Percentiles rank a stretch among this genome's conserved stretches.
Conservation (phyloP, 2,329 filamentous ascomycete genomes). For the Chrysoporthe austroafricana region DNA sequence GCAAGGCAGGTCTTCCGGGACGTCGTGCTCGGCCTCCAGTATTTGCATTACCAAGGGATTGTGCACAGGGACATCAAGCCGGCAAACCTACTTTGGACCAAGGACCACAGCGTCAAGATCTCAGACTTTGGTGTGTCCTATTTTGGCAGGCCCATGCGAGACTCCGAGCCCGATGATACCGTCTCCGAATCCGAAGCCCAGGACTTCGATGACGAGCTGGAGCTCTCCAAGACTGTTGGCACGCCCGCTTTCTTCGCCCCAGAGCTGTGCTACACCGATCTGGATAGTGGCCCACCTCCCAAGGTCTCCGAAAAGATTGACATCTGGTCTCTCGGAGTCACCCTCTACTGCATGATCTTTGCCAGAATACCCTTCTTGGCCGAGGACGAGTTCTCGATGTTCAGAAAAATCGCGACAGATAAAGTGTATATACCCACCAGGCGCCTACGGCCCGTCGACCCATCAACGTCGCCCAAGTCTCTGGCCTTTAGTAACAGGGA, state of each 20-base stretch:
- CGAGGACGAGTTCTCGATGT: conserved; percentile 89
- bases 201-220: conserved; percentile 89
- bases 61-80: conserved; percentile 86
- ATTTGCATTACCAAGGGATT: conserved; percentile 85
- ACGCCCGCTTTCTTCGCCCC: conserved; percentile 98
- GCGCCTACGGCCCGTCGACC: conserved; percentile 77
- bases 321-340: conserved; percentile 95
- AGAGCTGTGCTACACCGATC: conserved; percentile 89
- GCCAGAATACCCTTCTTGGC: conserved; percentile 92
- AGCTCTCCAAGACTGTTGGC: conserved; percentile 96
- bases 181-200: conserved; percentile 80
- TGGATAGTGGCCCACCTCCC: conserved; percentile 64
- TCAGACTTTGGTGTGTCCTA: conserved; percentile 99
- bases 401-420: conserved; percentile 86
- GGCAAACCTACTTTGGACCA: conserved; percentile 88
- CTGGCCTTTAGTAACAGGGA: conserved; percentile 60
- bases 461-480: conserved; percentile 58
- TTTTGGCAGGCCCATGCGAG: conserved; percentile 83
- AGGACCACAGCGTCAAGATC: conserved; percentile 88
- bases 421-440: conserved; percentile 87
- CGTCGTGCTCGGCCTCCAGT: conserved; percentile 90
- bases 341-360: conserved; percentile 92
- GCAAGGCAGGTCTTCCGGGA: conserved; percentile 87
- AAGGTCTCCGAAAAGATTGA: conserved; percentile 93
- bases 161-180: conserved; percentile 77